Base-by-base conservation (phyloP, 208 protist genomes). In the Leishmania tropica region DNA sequence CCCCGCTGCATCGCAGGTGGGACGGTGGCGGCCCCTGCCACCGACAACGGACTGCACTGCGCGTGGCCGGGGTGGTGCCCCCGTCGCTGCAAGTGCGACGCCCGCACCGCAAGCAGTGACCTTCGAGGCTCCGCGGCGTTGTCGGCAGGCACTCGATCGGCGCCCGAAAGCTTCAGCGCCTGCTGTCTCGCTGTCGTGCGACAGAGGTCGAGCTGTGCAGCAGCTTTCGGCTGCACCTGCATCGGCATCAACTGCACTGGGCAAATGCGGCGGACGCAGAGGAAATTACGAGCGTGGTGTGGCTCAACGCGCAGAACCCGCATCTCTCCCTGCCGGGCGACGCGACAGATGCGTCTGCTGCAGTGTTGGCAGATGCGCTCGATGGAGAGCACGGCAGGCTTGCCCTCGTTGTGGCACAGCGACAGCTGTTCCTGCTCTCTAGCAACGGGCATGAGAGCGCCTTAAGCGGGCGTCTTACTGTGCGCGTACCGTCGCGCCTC, bases 221-320 rank as follows among this genome's bases (percentile, higher is more conserved):
- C 8, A 70, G 65, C 54, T 82, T 75, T n/a, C 62, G 60, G 40
- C 72, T 85, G 17, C 54, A 72, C 31, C 37, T 89, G 56, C 81
- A 85, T 47, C 83, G 86, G 1, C 77, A 86, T 58, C 78, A 58
- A n/a, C 79, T 89, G 15, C 28, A 65, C 24, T 92, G 88, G 88
- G 51, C 75, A 54, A 24, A 76, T 31, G 45, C 48, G 3, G 47
- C 51, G 0, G 76, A 78, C 13, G 84, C 84, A 4, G 80, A 83
- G 60, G 84, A 83, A 35, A 81, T 84, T n/a, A 71, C 37, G 62
- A 68, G 77, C 35, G 78, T 85, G 8, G 82, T 85, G 42, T 85
- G 82, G 82, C 82, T 85, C 54, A 79, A 35, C 45, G 8, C 72
- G n/a, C 40, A 47, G 31, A 3, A 31, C 56, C 42, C 51, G 40